These are phyloP conservation scores for Candida sp. DNA, from an alignment of 1,139 yeast species.

Conservation along the genomic window DNA sequence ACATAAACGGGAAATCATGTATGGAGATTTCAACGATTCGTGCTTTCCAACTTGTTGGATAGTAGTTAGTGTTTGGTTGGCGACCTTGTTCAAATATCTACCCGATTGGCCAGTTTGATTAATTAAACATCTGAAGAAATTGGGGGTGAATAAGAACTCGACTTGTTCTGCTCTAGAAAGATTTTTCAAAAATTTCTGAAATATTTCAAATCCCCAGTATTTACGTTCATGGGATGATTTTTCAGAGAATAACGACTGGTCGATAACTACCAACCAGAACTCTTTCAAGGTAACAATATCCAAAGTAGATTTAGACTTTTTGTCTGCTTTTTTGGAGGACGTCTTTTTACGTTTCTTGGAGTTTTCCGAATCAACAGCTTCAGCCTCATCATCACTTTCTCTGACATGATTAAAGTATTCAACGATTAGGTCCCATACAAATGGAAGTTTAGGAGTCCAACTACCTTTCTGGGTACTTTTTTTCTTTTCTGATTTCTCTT, in stretches of 20 bases:
- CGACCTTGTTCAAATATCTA: constrained; percentile 65
- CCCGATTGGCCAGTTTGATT: constrained; percentile 72
- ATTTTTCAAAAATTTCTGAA: constrained; percentile 42
- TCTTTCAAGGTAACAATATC: constrained; percentile 49
- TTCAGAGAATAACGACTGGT: constrained; percentile 73
- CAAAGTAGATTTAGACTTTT: constrained; percentile 16
- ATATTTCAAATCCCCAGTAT: constrained; percentile 80
- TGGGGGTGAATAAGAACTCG: constrained; percentile 55
- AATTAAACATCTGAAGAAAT: constrained; percentile 69
- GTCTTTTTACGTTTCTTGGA: constrained; percentile 26
- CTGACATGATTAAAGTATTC: constrained; percentile 29
- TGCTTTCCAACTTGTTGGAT: constrained; percentile 36
- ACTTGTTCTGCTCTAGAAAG: constrained; percentile 25
- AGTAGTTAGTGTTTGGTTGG: constrained; percentile 47
- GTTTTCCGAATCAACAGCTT: constrained; percentile 16
- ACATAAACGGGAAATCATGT: constrained; percentile 46
- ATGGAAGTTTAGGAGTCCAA: constrained; percentile 81
- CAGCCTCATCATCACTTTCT: constrained; percentile 12
- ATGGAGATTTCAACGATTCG: constrained; percentile 44
- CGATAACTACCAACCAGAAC: constrained; percentile 80
- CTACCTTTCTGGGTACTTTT: constrained; percentile 50
- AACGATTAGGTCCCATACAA: constrained; percentile 75
- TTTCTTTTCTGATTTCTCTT: constrained; percentile 7
- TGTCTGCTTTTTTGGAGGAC: constrained; percentile 30
- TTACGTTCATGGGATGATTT: constrained; percentile 85